These are phyloP conservation scores for Lentinus polychrous DNA, from an alignment of 1,284 basidiomycete species.

Conservation along the genomic window DNA sequence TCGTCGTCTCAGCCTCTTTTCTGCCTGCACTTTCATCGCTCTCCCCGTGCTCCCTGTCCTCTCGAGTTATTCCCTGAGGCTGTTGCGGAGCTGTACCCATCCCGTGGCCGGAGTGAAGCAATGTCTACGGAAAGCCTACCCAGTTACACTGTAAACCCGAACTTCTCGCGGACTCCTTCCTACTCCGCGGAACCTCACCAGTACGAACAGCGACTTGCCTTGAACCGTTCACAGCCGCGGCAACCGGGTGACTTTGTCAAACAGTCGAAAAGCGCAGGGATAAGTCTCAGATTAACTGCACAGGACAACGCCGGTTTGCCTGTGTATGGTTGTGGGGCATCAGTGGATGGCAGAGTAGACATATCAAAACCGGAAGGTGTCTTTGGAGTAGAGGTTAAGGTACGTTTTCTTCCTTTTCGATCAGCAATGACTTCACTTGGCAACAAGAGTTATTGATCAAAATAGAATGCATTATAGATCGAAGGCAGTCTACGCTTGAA, in stretches of 20 bases:
- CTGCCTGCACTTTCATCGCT: not conserved
- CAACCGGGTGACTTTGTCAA: constrained; percentile 51
- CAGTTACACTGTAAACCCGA: constrained; percentile 18
- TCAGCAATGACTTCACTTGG: not conserved
- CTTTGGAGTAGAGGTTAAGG: constrained; percentile 58
- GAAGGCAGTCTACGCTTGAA: constrained; percentile 52
- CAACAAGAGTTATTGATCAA: constrained; percentile 6
- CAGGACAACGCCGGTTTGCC: constrained; percentile 49
- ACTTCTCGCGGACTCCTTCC: constrained; percentile 19
- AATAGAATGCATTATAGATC: constrained; percentile 32
- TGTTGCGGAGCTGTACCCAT: not conserved
- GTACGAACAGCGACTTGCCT: constrained; percentile 48
- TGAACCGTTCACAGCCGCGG: constrained; percentile 26
- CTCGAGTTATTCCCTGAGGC: not conserved
- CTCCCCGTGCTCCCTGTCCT: not conserved
- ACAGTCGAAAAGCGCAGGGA: constrained; percentile 46
- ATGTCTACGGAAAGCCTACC: constrained; percentile 32
- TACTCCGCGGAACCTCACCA: constrained; percentile 42
- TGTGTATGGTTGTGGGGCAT: constrained; percentile 45
- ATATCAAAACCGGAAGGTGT: constrained; percentile 49
- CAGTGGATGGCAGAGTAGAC: constrained; percentile 52
- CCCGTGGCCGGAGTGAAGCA: not conserved
- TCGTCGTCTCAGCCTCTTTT: not conserved
- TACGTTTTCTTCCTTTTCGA: constrained; percentile 17
- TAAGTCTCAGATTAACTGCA: constrained; percentile 42